Evolutionary conservation across 2,329 filamentous ascomycete genomes (phyloP).

Genomic region (Aspergillus fijiensis): DNA sequence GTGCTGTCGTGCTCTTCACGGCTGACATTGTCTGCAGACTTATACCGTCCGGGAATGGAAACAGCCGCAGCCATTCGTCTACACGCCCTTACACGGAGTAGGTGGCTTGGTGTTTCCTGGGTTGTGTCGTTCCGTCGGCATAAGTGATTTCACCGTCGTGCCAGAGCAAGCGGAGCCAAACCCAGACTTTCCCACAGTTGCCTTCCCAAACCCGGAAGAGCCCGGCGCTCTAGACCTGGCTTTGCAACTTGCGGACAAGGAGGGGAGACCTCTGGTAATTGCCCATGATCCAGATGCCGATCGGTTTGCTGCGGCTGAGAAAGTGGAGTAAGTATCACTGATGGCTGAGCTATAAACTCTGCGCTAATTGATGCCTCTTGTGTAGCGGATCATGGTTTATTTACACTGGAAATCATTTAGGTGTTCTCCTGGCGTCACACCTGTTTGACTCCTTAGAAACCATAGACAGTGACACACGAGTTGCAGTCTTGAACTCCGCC

Average conservation of each 20-base stretch:
- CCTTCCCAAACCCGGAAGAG: constrained; percentile 66
- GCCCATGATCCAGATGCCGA: constrained; percentile 67
- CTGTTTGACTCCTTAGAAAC: constrained; percentile 50
- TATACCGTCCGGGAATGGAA: constrained; percentile 33
- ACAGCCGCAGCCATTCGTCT: constrained; percentile 39
- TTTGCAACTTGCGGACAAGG: constrained; percentile 54
- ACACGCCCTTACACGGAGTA: constrained; percentile 43
- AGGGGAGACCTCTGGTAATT: constrained; percentile 53
- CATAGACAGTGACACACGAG: constrained; percentile 36
- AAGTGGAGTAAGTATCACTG: constrained; percentile 43
- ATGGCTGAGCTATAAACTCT: neutral
- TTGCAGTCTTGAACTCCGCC: constrained; percentile 61
- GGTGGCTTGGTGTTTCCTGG: constrained; percentile 38
- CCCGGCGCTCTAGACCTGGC: constrained; percentile 61
- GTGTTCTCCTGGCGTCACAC: constrained; percentile 59
- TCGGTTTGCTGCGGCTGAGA: constrained; percentile 61
- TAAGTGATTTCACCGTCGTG: constrained; percentile 37
- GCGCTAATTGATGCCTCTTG: neutral
- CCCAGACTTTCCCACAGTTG: constrained; percentile 63
- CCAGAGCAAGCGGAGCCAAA: constrained; percentile 56
- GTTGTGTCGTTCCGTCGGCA: constrained; percentile 35
- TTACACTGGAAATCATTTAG: constrained; percentile 66
- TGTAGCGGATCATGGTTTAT: constrained; percentile 55
- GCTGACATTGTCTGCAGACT: constrained; percentile 22
- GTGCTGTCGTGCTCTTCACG: neutral